phyloP scores from a whole-genome alignment of 495 filamentous ascomycete species.

The Penicillium lagena region DNA sequence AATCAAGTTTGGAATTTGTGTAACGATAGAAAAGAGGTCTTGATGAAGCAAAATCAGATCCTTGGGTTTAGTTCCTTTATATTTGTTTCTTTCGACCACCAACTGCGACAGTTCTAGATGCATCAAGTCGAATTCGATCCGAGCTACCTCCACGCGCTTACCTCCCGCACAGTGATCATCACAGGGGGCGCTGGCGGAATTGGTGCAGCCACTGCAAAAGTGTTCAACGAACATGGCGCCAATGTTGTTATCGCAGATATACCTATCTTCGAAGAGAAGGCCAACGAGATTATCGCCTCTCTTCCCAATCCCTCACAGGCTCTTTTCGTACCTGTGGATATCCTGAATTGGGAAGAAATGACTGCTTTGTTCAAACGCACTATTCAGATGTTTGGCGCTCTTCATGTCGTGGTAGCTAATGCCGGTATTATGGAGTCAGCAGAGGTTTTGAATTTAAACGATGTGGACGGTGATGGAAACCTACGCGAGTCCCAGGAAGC shows the following conservation, averaged over 20 bases:
- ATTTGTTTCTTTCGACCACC: too few species aligned
- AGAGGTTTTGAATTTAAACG: constrained; percentile 8
- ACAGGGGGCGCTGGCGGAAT: constrained; percentile 36
- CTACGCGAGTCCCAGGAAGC: constrained; percentile 15
- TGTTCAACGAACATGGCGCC: constrained; percentile 18
- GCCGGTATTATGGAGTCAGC: constrained; percentile 53
- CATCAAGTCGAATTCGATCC: constrained; percentile 3
- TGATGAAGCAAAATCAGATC: too few species aligned
- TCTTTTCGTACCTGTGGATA: constrained; percentile 15
- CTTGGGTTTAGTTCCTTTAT: too few species aligned
- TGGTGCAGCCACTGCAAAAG: constrained; percentile 23
- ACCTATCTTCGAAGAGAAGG: not conserved
- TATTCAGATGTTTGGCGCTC: constrained; percentile 39
- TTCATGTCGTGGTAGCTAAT: constrained; percentile 62
- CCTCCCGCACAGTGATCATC: constrained; percentile 23
- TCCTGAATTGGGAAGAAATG: constrained; percentile 20
- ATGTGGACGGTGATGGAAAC: constrained; percentile 12
- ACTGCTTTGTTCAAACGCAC: constrained; percentile 48
- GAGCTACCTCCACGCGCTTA: constrained; percentile 1
- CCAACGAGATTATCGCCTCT: constrained; percentile 7
- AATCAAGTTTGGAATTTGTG: too few species aligned
- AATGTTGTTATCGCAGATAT: constrained; percentile 28
- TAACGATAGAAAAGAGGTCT: too few species aligned
- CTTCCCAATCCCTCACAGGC: constrained; percentile 10
- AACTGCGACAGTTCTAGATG: not conserved